These are phyloP conservation scores for Agrocybe praecox DNA, from an alignment of 768 basidiomycete genomes.

Conservation along the genomic window DNA sequence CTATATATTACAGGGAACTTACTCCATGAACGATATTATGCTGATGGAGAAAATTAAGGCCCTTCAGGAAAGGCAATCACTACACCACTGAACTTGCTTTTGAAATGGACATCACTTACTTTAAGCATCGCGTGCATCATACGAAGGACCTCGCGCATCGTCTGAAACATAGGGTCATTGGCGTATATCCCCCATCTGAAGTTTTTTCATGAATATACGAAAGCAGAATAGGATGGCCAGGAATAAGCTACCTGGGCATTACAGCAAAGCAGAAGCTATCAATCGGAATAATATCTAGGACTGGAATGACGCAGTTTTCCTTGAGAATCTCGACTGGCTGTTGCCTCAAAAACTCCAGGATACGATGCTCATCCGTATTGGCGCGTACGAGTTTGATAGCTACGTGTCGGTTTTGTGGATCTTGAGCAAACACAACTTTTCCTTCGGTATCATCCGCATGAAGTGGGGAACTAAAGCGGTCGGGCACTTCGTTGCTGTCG, in stretches of 20 bases:
- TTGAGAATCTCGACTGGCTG: slow-evolving; percentile 3
- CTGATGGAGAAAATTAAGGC: slow-evolving; percentile 18
- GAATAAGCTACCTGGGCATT: slow-evolving; percentile 26
- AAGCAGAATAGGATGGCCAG: neutral
- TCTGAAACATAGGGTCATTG: neutral
- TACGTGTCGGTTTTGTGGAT: slow-evolving; percentile 19
- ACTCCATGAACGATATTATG: slow-evolving; percentile 22
- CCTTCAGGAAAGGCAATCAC: slow-evolving; percentile 9
- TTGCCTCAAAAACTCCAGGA: slow-evolving; percentile 19
- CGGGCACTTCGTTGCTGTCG: too few species aligned
- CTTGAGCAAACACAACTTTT: slow-evolving; percentile 20
- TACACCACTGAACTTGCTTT: neutral
- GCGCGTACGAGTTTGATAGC: slow-evolving; percentile 26
- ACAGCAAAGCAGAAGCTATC: slow-evolving; percentile 25
- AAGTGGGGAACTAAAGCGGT: too few species aligned
- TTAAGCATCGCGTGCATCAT: slow-evolving; percentile 16
- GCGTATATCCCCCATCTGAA: slow-evolving; percentile 13
- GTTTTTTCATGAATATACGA: neutral
- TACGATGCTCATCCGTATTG: slow-evolving; percentile 23
- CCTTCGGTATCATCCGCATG: neutral
- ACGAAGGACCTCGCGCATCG: slow-evolving; percentile 9
- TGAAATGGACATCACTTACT: neutral
- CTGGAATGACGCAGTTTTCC: slow-evolving; percentile 21
- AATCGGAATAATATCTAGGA: slow-evolving; percentile 26
- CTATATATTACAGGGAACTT: too few species aligned